These are phyloP conservation scores for Leersia perrieri DNA, from an alignment of 176 grass and related monocot genomes.

Conservation along the genomic window DNA sequence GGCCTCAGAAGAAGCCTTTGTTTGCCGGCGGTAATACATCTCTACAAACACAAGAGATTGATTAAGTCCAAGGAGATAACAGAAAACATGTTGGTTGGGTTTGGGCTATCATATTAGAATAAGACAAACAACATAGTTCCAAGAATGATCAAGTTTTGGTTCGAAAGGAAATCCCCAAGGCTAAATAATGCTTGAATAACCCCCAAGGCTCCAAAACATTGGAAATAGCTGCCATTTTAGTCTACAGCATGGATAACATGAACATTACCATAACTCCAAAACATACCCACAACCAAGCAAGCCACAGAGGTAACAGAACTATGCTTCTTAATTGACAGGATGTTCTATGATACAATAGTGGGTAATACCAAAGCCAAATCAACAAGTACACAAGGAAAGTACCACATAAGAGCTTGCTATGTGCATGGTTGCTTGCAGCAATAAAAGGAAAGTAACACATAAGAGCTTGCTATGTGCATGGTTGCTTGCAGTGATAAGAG, in stretches of 20 bases:
- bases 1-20: constrained; percentile 22
- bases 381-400: neutral
- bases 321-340: too few relatives aligned
- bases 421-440: too few relatives aligned
- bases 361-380: neutral
- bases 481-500: too few relatives aligned
- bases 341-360: neutral
- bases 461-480: too few relatives aligned
- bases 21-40: constrained; percentile 35
- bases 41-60: constrained; percentile 18
- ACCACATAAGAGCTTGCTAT: neutral
- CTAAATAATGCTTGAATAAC: neutral
- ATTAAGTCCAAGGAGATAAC: neutral
- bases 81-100: neutral
- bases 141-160: neutral
- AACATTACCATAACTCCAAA: neutral
- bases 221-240: neutral
- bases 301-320: too few relatives aligned
- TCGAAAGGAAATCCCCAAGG: neutral
- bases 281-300: neutral
- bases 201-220: neutral
- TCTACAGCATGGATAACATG: neutral
- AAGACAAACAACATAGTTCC: neutral
- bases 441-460: too few relatives aligned
- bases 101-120: neutral